Conservation (phyloP, 495 filamentous ascomycete genomes). For the Podospora anserina region DNA sequence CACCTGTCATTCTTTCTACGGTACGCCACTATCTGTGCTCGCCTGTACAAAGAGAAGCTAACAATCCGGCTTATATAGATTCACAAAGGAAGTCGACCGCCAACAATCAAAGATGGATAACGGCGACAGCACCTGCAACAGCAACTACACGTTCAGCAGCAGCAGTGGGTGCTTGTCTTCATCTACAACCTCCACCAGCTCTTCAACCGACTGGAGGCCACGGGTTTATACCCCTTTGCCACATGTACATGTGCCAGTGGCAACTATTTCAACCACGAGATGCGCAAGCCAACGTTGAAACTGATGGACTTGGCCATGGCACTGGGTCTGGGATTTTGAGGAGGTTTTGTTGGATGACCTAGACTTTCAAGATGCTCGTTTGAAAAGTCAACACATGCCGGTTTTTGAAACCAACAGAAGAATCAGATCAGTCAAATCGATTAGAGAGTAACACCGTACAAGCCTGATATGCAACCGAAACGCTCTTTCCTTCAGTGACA, state of each 20-base stretch:
- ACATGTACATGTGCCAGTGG: neutral
- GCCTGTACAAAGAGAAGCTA: neutral
- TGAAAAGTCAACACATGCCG: neutral
- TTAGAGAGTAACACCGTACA: neutral
- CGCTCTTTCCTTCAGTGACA: neutral
- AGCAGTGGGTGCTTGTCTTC: neutral
- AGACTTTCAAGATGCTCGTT: too few relatives aligned
- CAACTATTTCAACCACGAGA: neutral
- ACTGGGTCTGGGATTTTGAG: too few relatives aligned
- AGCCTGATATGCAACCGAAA: neutral
- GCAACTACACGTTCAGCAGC: constrained; percentile 6
- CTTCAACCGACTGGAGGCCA: constrained; percentile 9
- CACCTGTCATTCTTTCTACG: neutral
- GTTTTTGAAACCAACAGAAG: neutral
- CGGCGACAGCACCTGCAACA: constrained; percentile 11
- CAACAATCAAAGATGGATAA: constrained; percentile 9
- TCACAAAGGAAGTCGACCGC: neutral
- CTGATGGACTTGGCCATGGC: too few relatives aligned
- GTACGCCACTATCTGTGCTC: neutral
- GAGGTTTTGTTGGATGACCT: too few relatives aligned
- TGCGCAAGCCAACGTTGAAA: neutral
- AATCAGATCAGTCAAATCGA: neutral
- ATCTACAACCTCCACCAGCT: neutral
- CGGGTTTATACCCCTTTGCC: constrained; percentile 13
- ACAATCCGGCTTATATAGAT: neutral